phyloP scores from a whole-genome alignment of 257 asterid genomes.

The Nicotiana tomentosiformis region DNA sequence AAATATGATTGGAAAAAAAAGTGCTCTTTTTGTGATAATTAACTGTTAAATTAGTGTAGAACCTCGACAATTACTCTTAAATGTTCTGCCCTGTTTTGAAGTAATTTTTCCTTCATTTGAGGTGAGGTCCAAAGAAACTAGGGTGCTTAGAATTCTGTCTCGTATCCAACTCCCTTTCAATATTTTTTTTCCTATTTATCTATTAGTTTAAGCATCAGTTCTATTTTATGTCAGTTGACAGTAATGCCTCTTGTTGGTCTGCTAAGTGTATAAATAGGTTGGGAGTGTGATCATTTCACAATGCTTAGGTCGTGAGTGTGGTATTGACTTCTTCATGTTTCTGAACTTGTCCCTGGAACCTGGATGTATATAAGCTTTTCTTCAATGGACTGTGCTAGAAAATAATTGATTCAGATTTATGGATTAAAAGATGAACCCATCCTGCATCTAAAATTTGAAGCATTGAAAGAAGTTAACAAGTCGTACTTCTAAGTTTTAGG shows the following conservation, averaged over 20 bases:
- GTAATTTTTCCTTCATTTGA: not conserved
- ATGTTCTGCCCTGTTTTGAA: not conserved
- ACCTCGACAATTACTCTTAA: not conserved
- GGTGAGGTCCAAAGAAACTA: not conserved
- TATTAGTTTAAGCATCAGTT: not conserved
- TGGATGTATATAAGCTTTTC: not conserved
- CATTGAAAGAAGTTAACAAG: not conserved
- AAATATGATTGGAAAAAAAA: not conserved
- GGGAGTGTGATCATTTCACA: not conserved
- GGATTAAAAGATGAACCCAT: not conserved
- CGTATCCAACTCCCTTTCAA: not conserved
- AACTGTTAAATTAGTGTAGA: not conserved
- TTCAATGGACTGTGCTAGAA: not conserved
- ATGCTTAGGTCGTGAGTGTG: not conserved
- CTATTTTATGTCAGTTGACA: not conserved
- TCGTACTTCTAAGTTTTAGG: not conserved
- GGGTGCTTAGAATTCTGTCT: not conserved
- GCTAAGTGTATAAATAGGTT: not conserved
- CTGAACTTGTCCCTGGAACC: not conserved
- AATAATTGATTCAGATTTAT: not conserved
- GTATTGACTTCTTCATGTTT: not conserved
- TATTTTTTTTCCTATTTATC: not conserved
- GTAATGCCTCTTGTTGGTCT: not conserved
- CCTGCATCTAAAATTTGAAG: not conserved
- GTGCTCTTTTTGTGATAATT: not conserved